Base-by-base conservation (phyloP, 2,329 filamentous ascomycete genomes). In the Penicillium concentricum region DNA sequence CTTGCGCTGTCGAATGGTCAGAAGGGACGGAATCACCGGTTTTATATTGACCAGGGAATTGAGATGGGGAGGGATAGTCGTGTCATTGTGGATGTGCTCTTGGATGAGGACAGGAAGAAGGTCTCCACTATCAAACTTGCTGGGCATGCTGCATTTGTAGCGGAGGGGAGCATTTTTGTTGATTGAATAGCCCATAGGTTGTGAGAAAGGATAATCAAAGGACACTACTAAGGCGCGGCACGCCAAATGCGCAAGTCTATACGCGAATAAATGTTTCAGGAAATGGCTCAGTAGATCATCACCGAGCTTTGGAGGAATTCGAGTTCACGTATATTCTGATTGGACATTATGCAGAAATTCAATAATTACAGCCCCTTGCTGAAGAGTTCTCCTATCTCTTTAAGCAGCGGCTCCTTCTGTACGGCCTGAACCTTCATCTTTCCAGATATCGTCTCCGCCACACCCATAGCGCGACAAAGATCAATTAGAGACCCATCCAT, bases 401-500 rank as follows among this genome's bases (percentile, higher is more conserved):
- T 73, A 16, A 91, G 69, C 43, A 91, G 72, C 50, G 78, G 75
- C 71, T 89, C 82, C 13, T 81, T 75, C 1, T 82, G 79, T 61
- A 89, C 87, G 1, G 70, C 66, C 52, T 79, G 78, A 58, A 80
- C 80, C 74, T 88, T 59, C 18, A 54, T 56, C 60, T 76, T 91
- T 1, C 69, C 77, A 35, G 80, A 56, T 1, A 96, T 79, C 0
- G 84, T 86, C 3, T 83, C 84, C 32, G 82, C 79, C 0, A 91
- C 90, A 70, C 92, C 91, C 80, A 97, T 83, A 0, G 86, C 87
- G 54, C 84, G 83, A 62, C 92, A 82, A n/a, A 96, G 75, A 70
- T 96, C 91, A 12, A 87, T 79, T n/a, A 97, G 72, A 63, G 92
- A 89, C 0, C 92, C 89, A 30, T 88, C 84, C 35, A 85, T 68